A percentile compares a stretch with the other conserved stretches of the same genome.
Evolutionary conservation across 805 yeast species (phyloP).

Genomic region (Komagataella phaffii): DNA sequence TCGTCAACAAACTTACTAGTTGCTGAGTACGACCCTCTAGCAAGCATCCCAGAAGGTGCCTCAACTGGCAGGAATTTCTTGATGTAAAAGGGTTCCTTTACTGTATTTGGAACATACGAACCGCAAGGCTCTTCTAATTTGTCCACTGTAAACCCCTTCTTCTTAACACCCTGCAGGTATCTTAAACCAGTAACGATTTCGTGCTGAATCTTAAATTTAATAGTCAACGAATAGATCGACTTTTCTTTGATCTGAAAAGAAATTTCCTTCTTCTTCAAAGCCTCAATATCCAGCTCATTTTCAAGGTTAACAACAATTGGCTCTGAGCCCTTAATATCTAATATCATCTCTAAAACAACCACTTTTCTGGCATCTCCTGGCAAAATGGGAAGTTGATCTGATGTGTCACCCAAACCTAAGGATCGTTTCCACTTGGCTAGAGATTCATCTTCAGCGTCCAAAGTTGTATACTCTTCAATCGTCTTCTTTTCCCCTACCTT

Average conservation of each 20-base stretch:
- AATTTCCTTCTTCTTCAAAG: constrained; percentile 35
- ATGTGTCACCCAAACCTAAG: constrained; percentile 53
- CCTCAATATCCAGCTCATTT: constrained; percentile 37
- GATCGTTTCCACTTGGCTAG: constrained; percentile 87
- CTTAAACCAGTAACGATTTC: constrained; percentile 85
- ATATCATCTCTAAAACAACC: constrained; percentile 64
- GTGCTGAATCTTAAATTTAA: constrained; percentile 77
- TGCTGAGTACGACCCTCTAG: constrained; percentile 78
- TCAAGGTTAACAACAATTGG: constrained; percentile 64
- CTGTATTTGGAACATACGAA: constrained; percentile 80
- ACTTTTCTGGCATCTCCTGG: constrained; percentile 67
- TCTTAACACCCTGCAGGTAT: constrained; percentile 74
- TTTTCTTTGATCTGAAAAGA: constrained; percentile 71
- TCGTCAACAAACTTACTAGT: constrained; percentile 77
- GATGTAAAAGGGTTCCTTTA: constrained; percentile 71
- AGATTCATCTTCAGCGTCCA: constrained; percentile 87
- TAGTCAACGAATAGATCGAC: constrained; percentile 54
- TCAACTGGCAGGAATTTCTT: constrained; percentile 56
- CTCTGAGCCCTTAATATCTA: constrained; percentile 50
- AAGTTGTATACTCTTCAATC: constrained; percentile 64
- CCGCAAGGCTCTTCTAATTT: constrained; percentile 83
- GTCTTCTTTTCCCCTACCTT: constrained; percentile 61
- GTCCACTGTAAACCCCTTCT: constrained; percentile 80
- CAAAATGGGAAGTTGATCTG: constrained; percentile 41
- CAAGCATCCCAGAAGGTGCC: constrained; percentile 84